Percentiles rank a stretch among this genome's conserved stretches.
Conservation (phyloP, 2,329 filamentous ascomycete genomes). For the Fusarium neocosmosporiellum region DNA sequence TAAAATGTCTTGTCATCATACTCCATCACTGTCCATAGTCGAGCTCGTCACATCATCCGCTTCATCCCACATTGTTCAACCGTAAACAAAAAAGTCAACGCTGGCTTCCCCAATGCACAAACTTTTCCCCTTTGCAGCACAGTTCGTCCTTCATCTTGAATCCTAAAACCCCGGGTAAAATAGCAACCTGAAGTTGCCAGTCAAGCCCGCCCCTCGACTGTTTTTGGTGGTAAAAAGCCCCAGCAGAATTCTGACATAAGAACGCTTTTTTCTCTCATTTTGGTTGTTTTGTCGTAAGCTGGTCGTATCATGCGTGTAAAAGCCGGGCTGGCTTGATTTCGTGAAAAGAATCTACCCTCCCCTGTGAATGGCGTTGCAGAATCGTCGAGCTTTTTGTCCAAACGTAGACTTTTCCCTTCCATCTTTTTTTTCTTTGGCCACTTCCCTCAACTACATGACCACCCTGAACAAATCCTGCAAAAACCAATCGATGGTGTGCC, state of each 20-base stretch:
- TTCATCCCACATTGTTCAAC: neutral
- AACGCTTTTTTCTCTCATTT: conserved; percentile 29
- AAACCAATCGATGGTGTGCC: neutral
- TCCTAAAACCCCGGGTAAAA: neutral
- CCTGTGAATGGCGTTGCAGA: conserved; percentile 10
- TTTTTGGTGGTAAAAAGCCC: conserved; percentile 15
- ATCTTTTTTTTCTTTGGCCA: neutral
- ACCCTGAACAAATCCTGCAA: neutral
- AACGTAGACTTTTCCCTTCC: conserved; percentile 8
- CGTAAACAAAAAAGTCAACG: conserved; percentile 29
- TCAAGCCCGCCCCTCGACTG: conserved; percentile 9
- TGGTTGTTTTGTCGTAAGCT: conserved; percentile 32
- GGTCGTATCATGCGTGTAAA: conserved; percentile 12
- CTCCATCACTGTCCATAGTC: conserved; percentile 25
- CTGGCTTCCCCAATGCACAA: conserved; percentile 36
- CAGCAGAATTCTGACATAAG: conserved; percentile 2
- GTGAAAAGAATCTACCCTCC: conserved; percentile 8
- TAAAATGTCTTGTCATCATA: conserved; percentile 41
- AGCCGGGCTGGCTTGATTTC: neutral
- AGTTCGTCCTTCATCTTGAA: conserved; percentile 8
- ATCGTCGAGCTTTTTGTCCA: conserved; percentile 17
- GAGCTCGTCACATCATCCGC: conserved; percentile 21
- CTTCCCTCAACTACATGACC: neutral
- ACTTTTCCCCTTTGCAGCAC: conserved; percentile 20
- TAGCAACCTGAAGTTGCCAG: neutral